These are phyloP conservation scores for Proliferodiscus dingleyae DNA, from an alignment of 2,329 filamentous ascomycete genomes.

Conservation along the genomic window DNA sequence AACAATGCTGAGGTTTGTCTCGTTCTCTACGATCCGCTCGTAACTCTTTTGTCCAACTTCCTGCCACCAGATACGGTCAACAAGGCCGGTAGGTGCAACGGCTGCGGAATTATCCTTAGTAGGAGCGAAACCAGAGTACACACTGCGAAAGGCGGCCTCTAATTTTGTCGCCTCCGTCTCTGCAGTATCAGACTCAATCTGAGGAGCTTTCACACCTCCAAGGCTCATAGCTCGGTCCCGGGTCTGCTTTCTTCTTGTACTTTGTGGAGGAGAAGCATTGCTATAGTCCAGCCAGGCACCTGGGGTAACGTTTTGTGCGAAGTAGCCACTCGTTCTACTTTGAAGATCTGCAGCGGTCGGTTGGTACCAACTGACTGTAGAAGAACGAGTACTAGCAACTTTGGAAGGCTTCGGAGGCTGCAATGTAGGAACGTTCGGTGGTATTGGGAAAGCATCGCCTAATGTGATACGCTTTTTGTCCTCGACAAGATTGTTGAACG, in stretches of 20 bases:
- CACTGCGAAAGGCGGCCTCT: conserved; percentile 69
- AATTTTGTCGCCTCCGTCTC: conserved; percentile 62
- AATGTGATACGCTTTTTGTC: conserved; percentile 58
- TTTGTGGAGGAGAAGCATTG: conserved; percentile 53
- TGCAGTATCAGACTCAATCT: conserved; percentile 37
- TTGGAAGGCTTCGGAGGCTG: conserved; percentile 70
- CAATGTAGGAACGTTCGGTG: conserved; percentile 58
- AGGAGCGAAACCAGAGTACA: conserved; percentile 76
- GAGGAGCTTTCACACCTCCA: conserved; percentile 54
- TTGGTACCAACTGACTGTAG: conserved; percentile 44
- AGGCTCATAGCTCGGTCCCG: conserved; percentile 67
- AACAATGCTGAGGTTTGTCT: conserved; percentile 11
- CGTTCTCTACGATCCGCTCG: conserved; percentile 52
- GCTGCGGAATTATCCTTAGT: conserved; percentile 68
- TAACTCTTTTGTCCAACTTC: conserved; percentile 62
- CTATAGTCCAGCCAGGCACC: conserved; percentile 69
- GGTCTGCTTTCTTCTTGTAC: conserved; percentile 54
- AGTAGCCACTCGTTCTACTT: conserved; percentile 51
- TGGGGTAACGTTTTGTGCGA: conserved; percentile 58
- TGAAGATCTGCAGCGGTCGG: conserved; percentile 27
- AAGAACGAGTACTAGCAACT: conserved; percentile 56
- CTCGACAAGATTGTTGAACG: conserved; percentile 34
- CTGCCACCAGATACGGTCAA: conserved; percentile 73
- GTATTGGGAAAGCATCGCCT: conserved; percentile 69
- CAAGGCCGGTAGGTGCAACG: conserved; percentile 61